Base-by-base conservation (phyloP, 805 yeast species). In the Kodamaea kaohsiungensis region DNA sequence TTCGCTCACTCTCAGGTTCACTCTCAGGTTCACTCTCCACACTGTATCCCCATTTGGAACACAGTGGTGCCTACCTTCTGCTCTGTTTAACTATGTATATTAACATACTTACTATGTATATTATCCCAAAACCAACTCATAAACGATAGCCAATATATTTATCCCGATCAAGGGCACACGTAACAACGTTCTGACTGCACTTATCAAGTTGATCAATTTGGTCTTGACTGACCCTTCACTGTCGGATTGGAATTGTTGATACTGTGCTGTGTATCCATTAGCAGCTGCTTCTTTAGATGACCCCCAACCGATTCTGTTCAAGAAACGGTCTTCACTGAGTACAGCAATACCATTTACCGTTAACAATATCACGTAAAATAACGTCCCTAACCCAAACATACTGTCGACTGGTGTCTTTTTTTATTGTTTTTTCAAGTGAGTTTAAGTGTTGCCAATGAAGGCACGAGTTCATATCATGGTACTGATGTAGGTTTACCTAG, bases 311-410 rank as follows among this genome's bases (percentile, higher is more conserved):
- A 65, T 81, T 71, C 96, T 76, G 62, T 85, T 85, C 55, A 89
- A 74, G 63, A 89, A 89, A 55, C 96, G 73, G 63, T 89, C 95
- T 62, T 89, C 96, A 65, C 88, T 87, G 51, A 89, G 78, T 37
- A 89, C 86, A 0, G 95, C 95, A 27, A 89, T 81, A 0, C 93
- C 83, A 67, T 89, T 89, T 48, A 88, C 80, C 53, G 88, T 70
- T 39, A 89, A 75, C n/a, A 83, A 68, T 19, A 78, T 70, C 53
- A 81, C 83, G 61, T 84, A 84, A 53, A 84, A 75, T 33, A 84
- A 70, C 64, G 77, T 83, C 9, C 88, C 87, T 43, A 84, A 69
- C 15, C 88, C 88, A 69, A 84, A 84, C 86, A 84, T 76, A 53
- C 18, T 40, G 12, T 40, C 18, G 25, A 40, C 25, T 40, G 45